phyloP scores from a whole-genome alignment of 352 stramenopile species.

The Phytopythium sindhum region DNA sequence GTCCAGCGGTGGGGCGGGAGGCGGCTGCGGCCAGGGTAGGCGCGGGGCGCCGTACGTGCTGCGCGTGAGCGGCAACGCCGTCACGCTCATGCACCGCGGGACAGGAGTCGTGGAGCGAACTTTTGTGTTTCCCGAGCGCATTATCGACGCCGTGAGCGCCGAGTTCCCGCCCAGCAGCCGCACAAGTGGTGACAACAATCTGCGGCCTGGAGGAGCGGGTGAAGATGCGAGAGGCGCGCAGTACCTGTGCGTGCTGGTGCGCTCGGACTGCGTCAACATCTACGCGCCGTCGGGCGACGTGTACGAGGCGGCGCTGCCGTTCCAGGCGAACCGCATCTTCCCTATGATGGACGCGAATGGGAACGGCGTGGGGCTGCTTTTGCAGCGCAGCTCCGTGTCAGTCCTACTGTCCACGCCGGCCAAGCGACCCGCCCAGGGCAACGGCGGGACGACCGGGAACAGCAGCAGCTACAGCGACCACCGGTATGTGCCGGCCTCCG shows the following conservation, averaged over 20 bases:
- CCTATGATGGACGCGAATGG: slow-evolving; percentile 20
- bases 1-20: too few species aligned
- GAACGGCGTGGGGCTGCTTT: slow-evolving; percentile 30
- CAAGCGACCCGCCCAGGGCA: slow-evolving; percentile 24
- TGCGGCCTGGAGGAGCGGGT: neutral
- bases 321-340: slow-evolving; percentile 61
- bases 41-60: slow-evolving; percentile 31
- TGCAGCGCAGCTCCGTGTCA: slow-evolving; percentile 52
- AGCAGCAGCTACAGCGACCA: slow-evolving; percentile 12
- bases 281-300: slow-evolving; percentile 61
- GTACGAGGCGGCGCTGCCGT: slow-evolving; percentile 71
- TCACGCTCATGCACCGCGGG: slow-evolving; percentile 52
- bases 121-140: slow-evolving; percentile 54
- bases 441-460: slow-evolving; percentile 18
- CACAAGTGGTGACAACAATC: neutral
- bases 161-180: slow-evolving; percentile 27
- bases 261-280: slow-evolving; percentile 63
- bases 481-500: neutral
- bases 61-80: slow-evolving; percentile 35
- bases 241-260: slow-evolving; percentile 66
- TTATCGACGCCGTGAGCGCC: slow-evolving; percentile 51
- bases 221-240: neutral
- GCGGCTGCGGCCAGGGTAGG: slow-evolving; percentile 9
- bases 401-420: slow-evolving; percentile 22
- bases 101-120: slow-evolving; percentile 56